Base-by-base conservation (phyloP, 306 rosid species). In the Medicago arabica region DNA sequence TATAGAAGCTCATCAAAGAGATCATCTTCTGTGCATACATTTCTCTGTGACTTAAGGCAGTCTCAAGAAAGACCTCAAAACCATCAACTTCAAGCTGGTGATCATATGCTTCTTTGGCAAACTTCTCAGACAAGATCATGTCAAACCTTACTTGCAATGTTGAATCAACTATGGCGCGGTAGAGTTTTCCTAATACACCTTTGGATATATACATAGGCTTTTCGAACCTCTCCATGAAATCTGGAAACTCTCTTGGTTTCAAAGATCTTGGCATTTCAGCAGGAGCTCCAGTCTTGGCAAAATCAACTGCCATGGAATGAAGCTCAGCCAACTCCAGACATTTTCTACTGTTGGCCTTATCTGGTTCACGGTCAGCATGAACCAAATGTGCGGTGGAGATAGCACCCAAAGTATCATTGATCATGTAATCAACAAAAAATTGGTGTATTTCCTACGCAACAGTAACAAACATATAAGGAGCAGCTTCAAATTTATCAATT, bases 261-360 rank as follows among this genome's bases (percentile, higher is more conserved):
- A 95, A 71, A 41, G 72, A 65, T 79, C 87, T 82, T 5, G 93
- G 91, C 98, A 95, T 90, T 83, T 88, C 98, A 9, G 97, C 98
- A 19, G 98, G 97, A 14, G 96, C 95, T 21, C 98, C 98, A 0
- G 97, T 92, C 82, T 95, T 92, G 19, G 98, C 98, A 80, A 90
- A 95, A 85, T 95, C 98, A 36, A 95, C 98, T 16, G 98, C 98
- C 97, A 87, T 86, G 78, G 98, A 95, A 67, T 95, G 98, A 57
- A 95, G 88, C 72, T 82, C 65, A 39, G 98, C 96, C 81, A 92
- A 77, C 79, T 85, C 90, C 75, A 88, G 84, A 74, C 98, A 95
- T 84, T 92, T 95, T 66, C 77, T 18, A 66, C 94, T 87, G 75
- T 78, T 46, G 50, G 93, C 97, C 71, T 87, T 95, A 0, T 92